Conservation (phyloP, 202 grass and related monocot species). For the Hordeum pubiflorum region DNA sequence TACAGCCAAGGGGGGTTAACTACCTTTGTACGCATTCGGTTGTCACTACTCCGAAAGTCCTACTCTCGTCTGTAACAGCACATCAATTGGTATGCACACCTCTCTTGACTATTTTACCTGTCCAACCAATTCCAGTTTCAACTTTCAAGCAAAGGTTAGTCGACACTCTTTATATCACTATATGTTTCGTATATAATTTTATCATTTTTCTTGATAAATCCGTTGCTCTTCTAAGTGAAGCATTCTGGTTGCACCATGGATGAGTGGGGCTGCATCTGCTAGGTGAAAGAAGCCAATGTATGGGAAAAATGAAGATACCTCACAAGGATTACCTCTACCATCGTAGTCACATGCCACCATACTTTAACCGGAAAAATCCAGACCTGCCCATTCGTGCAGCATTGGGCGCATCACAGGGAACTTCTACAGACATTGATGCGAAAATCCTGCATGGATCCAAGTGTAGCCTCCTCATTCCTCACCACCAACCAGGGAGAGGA, state of each 20-base stretch:
- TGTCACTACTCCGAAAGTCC: conserved; percentile 26
- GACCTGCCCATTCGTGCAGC: conserved; percentile 32
- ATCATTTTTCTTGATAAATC: not conserved
- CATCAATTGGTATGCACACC: conserved; percentile 10
- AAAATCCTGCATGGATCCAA: conserved; percentile 68
- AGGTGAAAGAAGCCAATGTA: conserved; percentile 10
- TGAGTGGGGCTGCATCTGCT: conserved; percentile 4
- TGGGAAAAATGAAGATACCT: conserved; percentile 16
- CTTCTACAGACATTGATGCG: conserved; percentile 83
- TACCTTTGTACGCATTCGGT: conserved; percentile 33
- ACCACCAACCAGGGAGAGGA: not conserved
- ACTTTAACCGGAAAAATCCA: conserved; percentile 22
- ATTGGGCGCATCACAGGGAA: conserved; percentile 15
- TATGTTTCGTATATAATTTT: not conserved
- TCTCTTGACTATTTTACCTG: conserved; percentile 25
- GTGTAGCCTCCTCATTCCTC: conserved; percentile 50
- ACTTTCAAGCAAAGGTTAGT: not conserved
- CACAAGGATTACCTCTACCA: conserved; percentile 11
- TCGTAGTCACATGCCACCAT: conserved; percentile 28
- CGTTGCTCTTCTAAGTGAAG: not conserved
- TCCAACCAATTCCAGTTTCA: conserved; percentile 5
- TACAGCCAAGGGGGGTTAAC: conserved; percentile 22
- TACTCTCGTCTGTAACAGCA: not conserved
- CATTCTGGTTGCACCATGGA: not conserved
- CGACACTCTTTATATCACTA: conserved; percentile 10